Conservation (phyloP, 495 filamentous ascomycete species). For the Usnea hakonensis region DNA sequence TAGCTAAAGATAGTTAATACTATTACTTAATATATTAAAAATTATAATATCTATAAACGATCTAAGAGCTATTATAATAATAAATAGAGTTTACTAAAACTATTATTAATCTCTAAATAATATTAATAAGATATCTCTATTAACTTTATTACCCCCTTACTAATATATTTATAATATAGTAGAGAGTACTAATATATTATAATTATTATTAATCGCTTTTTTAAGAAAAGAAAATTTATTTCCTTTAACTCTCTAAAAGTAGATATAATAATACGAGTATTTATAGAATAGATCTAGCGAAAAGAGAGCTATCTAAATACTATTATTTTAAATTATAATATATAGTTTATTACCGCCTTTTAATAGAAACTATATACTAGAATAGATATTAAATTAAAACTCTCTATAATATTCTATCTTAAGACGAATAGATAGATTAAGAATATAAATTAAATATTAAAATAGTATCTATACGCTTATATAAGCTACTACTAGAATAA, state of each 20-base stretch:
- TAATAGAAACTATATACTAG: background rate
- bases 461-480: too few species aligned
- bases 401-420: background rate
- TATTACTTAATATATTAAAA: slow-evolving; percentile 10
- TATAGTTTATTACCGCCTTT: background rate
- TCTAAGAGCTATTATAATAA: slow-evolving; percentile 14
- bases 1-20: background rate
- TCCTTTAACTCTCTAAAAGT: background rate
- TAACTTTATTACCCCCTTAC: slow-evolving; percentile 2
- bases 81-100: slow-evolving; percentile 18
- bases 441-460: too few species aligned
- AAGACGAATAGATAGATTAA: too few species aligned
- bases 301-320: background rate
- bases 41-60: slow-evolving; percentile 18
- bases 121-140: slow-evolving; percentile 16
- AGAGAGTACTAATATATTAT: background rate
- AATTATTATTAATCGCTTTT: slow-evolving; percentile 15
- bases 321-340: background rate
- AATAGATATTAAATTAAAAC: background rate
- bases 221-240: background rate
- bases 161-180: background rate
- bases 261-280: slow-evolving; percentile 9
- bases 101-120: slow-evolving; percentile 4
- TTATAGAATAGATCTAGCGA: slow-evolving; percentile 14
- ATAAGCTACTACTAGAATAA: slow-evolving; percentile 18